These are phyloP conservation scores for Sarocladium kiliense DNA, from an alignment of 2,329 filamentous ascomycete genomes.

Conservation along the genomic window DNA sequence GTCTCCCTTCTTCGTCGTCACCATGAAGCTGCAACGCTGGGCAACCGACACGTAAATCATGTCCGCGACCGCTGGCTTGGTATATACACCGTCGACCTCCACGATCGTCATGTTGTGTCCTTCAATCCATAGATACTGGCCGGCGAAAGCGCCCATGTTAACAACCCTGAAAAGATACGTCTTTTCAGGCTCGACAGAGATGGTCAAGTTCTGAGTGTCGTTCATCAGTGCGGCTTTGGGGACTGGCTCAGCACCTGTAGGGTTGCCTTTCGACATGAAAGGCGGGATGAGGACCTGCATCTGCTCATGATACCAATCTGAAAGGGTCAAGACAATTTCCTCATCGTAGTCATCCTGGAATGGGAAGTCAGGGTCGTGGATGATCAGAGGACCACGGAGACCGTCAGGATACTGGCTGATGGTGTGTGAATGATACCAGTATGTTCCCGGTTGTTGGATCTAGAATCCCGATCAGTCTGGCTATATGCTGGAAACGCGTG, in stretches of 20 bases:
- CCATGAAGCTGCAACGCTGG: conserved; percentile 58
- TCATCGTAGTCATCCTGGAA: conserved; percentile 54
- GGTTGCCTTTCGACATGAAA: conserved; percentile 51
- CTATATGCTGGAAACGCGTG: conserved; percentile 18
- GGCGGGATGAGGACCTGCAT: conserved; percentile 39
- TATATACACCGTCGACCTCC: conserved; percentile 70
- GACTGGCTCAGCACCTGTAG: conserved; percentile 57
- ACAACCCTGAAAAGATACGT: conserved; percentile 70
- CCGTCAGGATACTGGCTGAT: conserved; percentile 67
- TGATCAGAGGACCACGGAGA: conserved; percentile 56
- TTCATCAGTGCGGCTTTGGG: conserved; percentile 67
- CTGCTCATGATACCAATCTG: conserved; percentile 66
- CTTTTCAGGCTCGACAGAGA: conserved; percentile 59
- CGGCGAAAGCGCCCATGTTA: conserved; percentile 68
- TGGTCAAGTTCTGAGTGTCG: conserved; percentile 56
- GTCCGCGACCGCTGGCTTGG: conserved; percentile 51
- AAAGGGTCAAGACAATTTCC: conserved; percentile 59
- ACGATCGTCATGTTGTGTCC: conserved; percentile 63
- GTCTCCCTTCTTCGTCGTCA: conserved; percentile 59
- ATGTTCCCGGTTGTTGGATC: conserved; percentile 65
- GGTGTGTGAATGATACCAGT: conserved; percentile 74
- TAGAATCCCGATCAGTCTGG: conserved; percentile 15
- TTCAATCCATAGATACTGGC: conserved; percentile 63
- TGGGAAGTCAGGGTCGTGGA: conserved; percentile 58
- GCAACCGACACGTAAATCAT: conserved; percentile 64